Evolutionary conservation across 1,284 basidiomycete species (phyloP).

Genomic region (Porogramme epimiltina): DNA sequence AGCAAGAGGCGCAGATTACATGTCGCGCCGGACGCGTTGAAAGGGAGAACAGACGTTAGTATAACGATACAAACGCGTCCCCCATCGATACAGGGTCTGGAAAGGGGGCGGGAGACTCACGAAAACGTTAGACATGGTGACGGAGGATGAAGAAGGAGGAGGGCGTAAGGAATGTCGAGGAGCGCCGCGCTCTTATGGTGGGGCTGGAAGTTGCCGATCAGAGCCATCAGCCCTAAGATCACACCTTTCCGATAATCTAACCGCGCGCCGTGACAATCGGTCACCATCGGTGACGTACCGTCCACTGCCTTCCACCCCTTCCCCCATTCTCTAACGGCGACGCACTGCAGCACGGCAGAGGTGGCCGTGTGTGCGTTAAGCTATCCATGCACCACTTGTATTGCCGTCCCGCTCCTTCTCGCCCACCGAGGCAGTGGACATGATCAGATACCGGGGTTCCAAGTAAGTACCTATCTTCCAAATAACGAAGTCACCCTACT

Average conservation of each 20-base stretch:
- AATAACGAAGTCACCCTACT: too few relatives aligned
- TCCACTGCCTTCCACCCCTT: not conserved
- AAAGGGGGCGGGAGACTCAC: constrained; percentile 35
- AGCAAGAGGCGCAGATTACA: not conserved
- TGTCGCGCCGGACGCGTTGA: not conserved
- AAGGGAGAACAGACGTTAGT: not conserved
- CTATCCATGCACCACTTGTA: too few relatives aligned
- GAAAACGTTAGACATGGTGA: constrained; percentile 49
- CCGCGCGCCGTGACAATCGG: constrained; percentile 33
- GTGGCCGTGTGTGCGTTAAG: too few relatives aligned
- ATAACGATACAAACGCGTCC: too few relatives aligned
- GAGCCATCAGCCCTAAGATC: constrained; percentile 32
- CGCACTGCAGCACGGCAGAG: too few relatives aligned
- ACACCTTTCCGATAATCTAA: constrained; percentile 31
- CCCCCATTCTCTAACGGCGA: not conserved
- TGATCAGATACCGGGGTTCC: too few relatives aligned
- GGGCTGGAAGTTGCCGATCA: constrained; percentile 33
- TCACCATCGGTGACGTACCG: constrained; percentile 27
- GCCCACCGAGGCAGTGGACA: too few relatives aligned
- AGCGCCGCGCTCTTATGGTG: constrained; percentile 27
- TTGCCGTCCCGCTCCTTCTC: too few relatives aligned
- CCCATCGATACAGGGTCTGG: not conserved
- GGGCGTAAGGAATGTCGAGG: constrained; percentile 18
- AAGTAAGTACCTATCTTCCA: too few relatives aligned
- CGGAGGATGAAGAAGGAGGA: constrained; percentile 23